Conservation (phyloP, 371 early-diverging fungal species). For the Mortierella sp. region DNA sequence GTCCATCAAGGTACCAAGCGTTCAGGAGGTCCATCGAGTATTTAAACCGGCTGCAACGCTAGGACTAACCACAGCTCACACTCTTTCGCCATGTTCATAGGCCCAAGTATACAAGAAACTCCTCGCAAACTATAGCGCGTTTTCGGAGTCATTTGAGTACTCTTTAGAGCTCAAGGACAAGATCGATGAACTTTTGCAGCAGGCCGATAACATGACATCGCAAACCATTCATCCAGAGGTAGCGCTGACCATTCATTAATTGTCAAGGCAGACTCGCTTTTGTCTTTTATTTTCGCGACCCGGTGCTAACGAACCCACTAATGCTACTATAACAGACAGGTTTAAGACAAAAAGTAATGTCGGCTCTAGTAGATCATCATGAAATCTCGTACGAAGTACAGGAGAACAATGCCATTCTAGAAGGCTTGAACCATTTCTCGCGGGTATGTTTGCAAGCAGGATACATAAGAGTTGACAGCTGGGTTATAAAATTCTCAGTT, state of each 20-base stretch:
- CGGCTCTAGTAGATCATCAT: slow-evolving; percentile 46
- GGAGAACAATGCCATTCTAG: slow-evolving; percentile 39
- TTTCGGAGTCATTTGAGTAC: slow-evolving; percentile 47
- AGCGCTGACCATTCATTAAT: neutral
- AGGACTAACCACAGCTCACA: neutral
- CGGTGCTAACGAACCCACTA: neutral
- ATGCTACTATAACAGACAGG: slow-evolving; percentile 26
- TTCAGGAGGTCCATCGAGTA: neutral
- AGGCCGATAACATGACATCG: slow-evolving; percentile 31
- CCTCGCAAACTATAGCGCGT: slow-evolving; percentile 50
- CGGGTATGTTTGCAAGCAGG: slow-evolving; percentile 14
- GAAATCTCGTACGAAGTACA: slow-evolving; percentile 51
- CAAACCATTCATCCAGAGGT: slow-evolving; percentile 43
- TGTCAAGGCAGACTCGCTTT: neutral
- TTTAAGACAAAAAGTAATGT: slow-evolving; percentile 46
- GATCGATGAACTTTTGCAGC: slow-evolving; percentile 32
- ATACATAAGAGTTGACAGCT: neutral
- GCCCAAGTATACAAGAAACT: slow-evolving; percentile 54
- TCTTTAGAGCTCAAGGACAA: slow-evolving; percentile 49
- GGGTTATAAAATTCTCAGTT: neutral
- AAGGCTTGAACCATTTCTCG: slow-evolving; percentile 47
- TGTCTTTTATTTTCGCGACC: neutral
- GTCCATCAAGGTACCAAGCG: slow-evolving; percentile 33
- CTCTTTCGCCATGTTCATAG: slow-evolving; percentile 10
- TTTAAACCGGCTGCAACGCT: neutral